Percentiles rank a stretch among this genome's conserved stretches.
These are phyloP conservation scores for Dichomitus squalens DNA, from an alignment of 1,284 basidiomycete species.

Conservation along the genomic window DNA sequence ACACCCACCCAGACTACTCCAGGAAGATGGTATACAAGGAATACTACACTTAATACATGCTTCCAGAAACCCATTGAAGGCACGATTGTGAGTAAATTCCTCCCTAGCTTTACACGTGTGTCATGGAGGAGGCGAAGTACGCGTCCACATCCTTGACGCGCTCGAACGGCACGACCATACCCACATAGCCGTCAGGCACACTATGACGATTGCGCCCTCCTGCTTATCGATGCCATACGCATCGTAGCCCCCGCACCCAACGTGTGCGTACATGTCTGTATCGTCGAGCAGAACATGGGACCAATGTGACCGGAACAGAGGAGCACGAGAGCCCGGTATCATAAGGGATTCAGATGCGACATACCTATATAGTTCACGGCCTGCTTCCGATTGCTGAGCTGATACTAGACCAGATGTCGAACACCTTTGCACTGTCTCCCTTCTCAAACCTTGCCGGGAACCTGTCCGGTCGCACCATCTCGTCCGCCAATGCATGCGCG, in stretches of 20 bases:
- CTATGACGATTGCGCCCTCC: slow-evolving; percentile 62
- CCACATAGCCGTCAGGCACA: slow-evolving; percentile 78
- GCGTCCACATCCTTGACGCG: slow-evolving; percentile 42
- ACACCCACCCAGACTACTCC: too few relatives aligned
- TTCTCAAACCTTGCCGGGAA: slow-evolving; percentile 39
- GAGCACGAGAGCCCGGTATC: not conserved
- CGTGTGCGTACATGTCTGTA: slow-evolving; percentile 33
- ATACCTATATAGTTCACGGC: slow-evolving; percentile 42
- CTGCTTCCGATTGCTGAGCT: slow-evolving; percentile 46
- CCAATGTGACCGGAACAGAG: slow-evolving; percentile 61
- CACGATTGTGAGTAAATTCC: too few relatives aligned
- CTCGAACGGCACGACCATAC: slow-evolving; percentile 55
- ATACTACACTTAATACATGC: too few relatives aligned
- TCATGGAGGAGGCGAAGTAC: slow-evolving; percentile 54
- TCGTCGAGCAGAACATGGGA: slow-evolving; percentile 48
- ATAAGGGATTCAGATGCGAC: not conserved
- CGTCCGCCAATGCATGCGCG: slow-evolving; percentile 46
- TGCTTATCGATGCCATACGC: slow-evolving; percentile 53
- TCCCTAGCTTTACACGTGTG: not conserved
- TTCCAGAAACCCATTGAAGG: too few relatives aligned
- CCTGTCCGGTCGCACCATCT: slow-evolving; percentile 40
- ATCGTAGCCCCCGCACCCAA: slow-evolving; percentile 46
- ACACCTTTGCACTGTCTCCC: slow-evolving; percentile 32
- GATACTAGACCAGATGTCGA: slow-evolving; percentile 60
- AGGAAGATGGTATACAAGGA: too few relatives aligned